Evolutionary conservation across 441 rosid species (phyloP), one percentile per base, ranked within the genome.

Genomic region (Corymbia calophylla): DNA sequence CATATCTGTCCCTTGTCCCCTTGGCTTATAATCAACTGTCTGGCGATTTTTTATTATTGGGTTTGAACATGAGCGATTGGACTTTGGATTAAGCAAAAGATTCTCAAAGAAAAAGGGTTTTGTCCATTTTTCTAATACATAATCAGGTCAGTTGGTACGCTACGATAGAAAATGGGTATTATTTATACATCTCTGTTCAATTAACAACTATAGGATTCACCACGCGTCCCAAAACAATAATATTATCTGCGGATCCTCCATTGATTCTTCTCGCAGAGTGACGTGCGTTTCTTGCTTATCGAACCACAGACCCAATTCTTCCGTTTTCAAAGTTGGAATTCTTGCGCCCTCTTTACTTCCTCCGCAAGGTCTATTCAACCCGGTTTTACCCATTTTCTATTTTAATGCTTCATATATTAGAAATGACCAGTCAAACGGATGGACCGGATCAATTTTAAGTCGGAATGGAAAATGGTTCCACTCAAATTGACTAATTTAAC

Each of bases 401-500:
- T 27, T 32, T 32, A 39, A 5, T 70, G 48, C 77, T 31, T 58
- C 25, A 58, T 21, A 39, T 25, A 58, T 25, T 23, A 58, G 29
- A 0, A 58, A 39, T 39, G 6, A 39, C 44, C 5, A 5, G 44
- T 39, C 44, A 39, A 39, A 39, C 44, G 44, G 44, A 39, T 39
- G 44, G 44, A 39, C 5, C 5, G 6, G 5, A 39, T 39, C 6
- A 6, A 39, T 5, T 39, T 39, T 58, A 6, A 13, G 64, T 56
- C 6, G 16, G 16, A 56, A 12, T 56, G 3, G 29, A 56, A 56
- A 23, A 23, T 56, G 9, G 25, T 56, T 0, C 3, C 0, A 56
- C 29, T 19, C 29, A 56, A 56, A 23, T 56, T 23, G 6, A 56
- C 2, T 13, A 56, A 56, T 39, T 39, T 21, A 56, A 56, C 23